phyloP scores from a whole-genome alignment of 139 green algal genomes.

The Chlorella ohadii region DNA sequence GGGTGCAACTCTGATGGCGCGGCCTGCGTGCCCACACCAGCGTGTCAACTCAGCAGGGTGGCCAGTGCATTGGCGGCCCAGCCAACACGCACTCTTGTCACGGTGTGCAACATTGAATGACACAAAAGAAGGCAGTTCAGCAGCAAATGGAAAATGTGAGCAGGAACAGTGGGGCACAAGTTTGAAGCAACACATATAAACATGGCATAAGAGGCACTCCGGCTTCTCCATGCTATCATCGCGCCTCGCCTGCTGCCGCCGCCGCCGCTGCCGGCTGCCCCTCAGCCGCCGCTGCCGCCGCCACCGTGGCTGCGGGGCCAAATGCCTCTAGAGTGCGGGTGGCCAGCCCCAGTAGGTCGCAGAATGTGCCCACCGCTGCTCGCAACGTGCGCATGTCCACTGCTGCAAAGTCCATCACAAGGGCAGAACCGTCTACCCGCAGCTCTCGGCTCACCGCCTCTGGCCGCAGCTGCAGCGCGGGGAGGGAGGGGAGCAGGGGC shows the following conservation, averaged over 20 bases:
- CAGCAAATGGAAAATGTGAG: too few species aligned
- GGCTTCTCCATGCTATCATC: neutral
- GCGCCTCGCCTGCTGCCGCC: neutral
- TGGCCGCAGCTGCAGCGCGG: slow-evolving; percentile 42
- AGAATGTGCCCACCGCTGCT: slow-evolving; percentile 56
- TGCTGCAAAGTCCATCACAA: slow-evolving; percentile 43
- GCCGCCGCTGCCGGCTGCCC: neutral
- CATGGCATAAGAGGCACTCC: too few species aligned
- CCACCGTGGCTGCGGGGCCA: neutral
- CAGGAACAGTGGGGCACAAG: too few species aligned
- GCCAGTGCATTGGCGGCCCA: too few species aligned
- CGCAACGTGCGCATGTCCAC: slow-evolving; percentile 48
- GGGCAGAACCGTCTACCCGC: neutral
- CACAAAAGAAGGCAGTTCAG: too few species aligned
- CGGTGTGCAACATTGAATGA: too few species aligned
- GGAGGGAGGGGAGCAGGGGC: neutral
- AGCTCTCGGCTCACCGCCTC: slow-evolving; percentile 43
- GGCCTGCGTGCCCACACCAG: too few species aligned
- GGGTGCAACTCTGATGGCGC: too few species aligned
- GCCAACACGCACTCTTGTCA: too few species aligned
- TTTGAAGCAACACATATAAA: too few species aligned
- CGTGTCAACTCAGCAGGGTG: too few species aligned
- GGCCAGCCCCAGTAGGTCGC: slow-evolving; percentile 47
- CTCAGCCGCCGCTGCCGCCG: neutral
- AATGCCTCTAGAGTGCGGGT: slow-evolving; percentile 47